Evolutionary conservation across 2,329 filamentous ascomycete genomes (phyloP), one percentile per base, ranked within the genome.

Genomic region (Colletotrichum karsti): DNA sequence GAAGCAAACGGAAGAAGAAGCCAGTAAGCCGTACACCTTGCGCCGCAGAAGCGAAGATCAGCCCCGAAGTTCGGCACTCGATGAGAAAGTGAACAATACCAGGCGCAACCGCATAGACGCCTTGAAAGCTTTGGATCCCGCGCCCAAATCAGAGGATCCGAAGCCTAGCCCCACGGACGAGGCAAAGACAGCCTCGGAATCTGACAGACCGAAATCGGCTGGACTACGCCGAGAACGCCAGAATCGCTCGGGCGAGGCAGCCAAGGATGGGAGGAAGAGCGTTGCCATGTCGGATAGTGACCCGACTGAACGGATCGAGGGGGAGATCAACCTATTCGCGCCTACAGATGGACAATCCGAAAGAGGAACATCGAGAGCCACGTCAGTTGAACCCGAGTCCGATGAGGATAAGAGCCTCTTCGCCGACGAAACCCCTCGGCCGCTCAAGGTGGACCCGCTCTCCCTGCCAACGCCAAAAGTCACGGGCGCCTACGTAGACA

Each of bases 401-500:
- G 75, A 77, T 12, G 64, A 75, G 28, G 73, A 75, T 8, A 69
- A 71, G 5, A 66, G 73, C n/a, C 73, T 55, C 8, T 18, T 48
- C 44, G 76, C 77, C 4, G 82, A 85, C 6, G 81, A 81, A 59
- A 90, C 87, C 1, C 87, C 87, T 5, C 80, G 80, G 48, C 77
- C 84, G 3, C 63, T 66, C 13, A 86, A 80, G 70, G 60, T 70
- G 8, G 85, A 88, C 65, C 82, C 83, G 10, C 66, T 84, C 35
- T 80, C 79, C 30, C 83, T 84, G 76, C 84, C 85, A 7, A 89
- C 87, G 3, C 87, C 87, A 2, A 83, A 78, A 56, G 81, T 89
- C 4, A 84, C 81, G 1, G 87, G 87, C 1, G 87, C 87, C 3
- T 90, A 85, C 67, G 81, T 89, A 9, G 86, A 89, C 62, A 89